These are phyloP conservation scores for Pseudopyrenochaeta lycopersici DNA, from an alignment of 2,329 filamentous ascomycete genomes.

Conservation along the genomic window DNA sequence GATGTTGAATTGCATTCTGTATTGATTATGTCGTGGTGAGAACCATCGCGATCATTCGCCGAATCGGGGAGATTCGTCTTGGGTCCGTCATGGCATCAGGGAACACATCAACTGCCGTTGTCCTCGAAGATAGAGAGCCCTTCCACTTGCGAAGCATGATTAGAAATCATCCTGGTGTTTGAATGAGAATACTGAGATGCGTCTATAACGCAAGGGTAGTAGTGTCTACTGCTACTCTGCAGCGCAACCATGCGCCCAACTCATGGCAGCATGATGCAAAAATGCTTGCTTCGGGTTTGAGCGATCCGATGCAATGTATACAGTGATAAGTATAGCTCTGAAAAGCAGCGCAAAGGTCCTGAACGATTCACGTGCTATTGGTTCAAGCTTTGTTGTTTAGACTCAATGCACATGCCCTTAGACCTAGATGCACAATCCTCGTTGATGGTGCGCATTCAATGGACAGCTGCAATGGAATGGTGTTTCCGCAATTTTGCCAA, in stretches of 20 bases:
- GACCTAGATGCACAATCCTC: not conserved
- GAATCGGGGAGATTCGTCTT: too few species aligned
- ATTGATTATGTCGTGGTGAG: too few species aligned
- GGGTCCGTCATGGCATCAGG: too few species aligned
- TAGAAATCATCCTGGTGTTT: too few species aligned
- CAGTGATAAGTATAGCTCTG: not conserved
- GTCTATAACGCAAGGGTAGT: not conserved
- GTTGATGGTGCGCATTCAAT: not conserved
- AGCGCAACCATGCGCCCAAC: not conserved
- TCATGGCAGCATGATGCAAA: not conserved
- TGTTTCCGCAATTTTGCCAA: not conserved
- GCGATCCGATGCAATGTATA: conserved; percentile 16
- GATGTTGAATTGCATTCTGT: not conserved
- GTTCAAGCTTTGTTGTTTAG: not conserved
- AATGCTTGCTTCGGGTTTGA: conserved; percentile 3
- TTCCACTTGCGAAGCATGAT: too few species aligned
- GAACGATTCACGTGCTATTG: not conserved
- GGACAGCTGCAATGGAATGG: not conserved
- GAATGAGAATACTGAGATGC: not conserved
- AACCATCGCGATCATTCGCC: too few species aligned
- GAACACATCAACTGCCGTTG: too few species aligned
- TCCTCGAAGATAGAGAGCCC: too few species aligned
- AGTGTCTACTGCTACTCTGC: not conserved
- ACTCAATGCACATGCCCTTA: not conserved
- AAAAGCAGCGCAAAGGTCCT: not conserved